Conservation (phyloP, 495 filamentous ascomycete genomes). For the Viridothelium virens region DNA sequence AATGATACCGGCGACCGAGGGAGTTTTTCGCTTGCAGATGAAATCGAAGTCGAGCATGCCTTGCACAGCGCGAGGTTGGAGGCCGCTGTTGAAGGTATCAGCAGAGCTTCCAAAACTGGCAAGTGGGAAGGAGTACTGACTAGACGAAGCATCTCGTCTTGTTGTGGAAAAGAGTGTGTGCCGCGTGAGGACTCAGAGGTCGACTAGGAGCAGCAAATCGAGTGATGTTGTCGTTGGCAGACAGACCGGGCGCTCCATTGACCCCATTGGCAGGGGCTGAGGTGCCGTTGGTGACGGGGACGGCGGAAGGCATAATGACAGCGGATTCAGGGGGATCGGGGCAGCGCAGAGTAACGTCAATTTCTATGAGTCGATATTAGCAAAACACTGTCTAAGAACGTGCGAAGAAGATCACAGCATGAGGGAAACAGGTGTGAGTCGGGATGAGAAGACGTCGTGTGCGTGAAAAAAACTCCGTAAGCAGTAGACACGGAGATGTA, state of each 20-base stretch:
- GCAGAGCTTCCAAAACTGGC: slow-evolving; percentile 3
- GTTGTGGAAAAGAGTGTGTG: slow-evolving; percentile 89
- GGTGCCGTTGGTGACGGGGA: slow-evolving; percentile 35
- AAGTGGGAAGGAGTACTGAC: slow-evolving; percentile 41
- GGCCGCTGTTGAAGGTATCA: slow-evolving; percentile 51
- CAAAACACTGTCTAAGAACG: background rate
- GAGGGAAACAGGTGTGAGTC: background rate
- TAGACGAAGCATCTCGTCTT: slow-evolving; percentile 99
- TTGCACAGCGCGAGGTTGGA: slow-evolving; percentile 96
- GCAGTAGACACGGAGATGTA: background rate
- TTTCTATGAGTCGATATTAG: background rate
- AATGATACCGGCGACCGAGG: slow-evolving; percentile 97
- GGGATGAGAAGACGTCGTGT: background rate
- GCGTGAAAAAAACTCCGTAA: background rate
- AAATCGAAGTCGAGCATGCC: slow-evolving; percentile 99
- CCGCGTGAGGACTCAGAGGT: slow-evolving; percentile 73
- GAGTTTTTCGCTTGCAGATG: slow-evolving; percentile 97
- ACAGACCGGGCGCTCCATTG: slow-evolving; percentile 37
- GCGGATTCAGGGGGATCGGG: background rate
- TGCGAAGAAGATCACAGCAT: background rate
- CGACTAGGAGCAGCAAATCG: slow-evolving; percentile 91
- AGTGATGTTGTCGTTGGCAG: slow-evolving; percentile 96
- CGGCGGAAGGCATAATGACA: slow-evolving; percentile 22
- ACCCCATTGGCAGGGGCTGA: slow-evolving; percentile 18
- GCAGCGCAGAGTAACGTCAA: background rate